Evolutionary conservation across 257 asterid genomes (phyloP).

Genomic region (Rehmannia glutinosa): DNA sequence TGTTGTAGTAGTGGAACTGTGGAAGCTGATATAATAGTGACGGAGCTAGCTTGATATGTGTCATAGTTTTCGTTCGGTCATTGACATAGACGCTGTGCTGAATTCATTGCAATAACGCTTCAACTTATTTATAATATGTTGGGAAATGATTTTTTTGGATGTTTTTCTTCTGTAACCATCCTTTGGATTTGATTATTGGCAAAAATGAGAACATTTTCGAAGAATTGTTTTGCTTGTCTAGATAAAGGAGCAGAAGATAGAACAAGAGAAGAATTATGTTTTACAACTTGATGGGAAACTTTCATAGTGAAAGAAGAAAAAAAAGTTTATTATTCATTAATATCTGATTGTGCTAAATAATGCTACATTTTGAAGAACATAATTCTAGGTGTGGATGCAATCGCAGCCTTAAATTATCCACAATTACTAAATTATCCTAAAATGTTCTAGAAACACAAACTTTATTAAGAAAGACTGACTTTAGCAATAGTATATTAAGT

Average conservation of each 20-base stretch:
- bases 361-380: too few species aligned
- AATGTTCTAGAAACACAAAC: neutral
- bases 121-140: neutral
- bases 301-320: too few species aligned
- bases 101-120: neutral
- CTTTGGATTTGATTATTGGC: neutral
- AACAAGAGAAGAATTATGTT: neutral
- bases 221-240: neutral
- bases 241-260: too few species aligned
- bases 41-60: neutral
- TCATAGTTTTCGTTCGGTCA: neutral
- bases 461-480: neutral
- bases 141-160: too few species aligned
- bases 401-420: too few species aligned
- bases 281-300: too few species aligned
- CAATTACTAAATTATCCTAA: too few species aligned
- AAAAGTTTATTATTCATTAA: neutral
- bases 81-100: neutral
- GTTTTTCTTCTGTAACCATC: neutral
- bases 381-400: too few species aligned
- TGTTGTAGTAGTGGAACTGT: neutral
- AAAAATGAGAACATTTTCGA: neutral
- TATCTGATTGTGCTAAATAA: neutral
- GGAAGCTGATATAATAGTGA: neutral
- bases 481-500: conserved; percentile 5